These are phyloP conservation scores for Ophiostoma angusticollis DNA, from an alignment of 2,329 filamentous ascomycete species.

Conservation along the genomic window DNA sequence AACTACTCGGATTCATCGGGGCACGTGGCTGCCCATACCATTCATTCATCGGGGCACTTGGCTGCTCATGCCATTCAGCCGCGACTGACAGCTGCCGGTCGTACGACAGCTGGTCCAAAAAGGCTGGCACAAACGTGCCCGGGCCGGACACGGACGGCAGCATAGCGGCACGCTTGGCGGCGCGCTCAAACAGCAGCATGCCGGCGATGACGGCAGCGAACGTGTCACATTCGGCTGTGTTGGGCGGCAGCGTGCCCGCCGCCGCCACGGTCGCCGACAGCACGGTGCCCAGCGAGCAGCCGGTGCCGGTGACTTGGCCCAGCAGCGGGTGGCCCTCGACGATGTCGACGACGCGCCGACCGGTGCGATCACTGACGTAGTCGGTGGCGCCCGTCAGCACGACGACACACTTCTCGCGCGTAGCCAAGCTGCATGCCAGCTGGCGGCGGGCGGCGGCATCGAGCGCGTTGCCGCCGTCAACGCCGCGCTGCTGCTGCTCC, in stretches of 20 bases:
- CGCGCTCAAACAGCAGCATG: constrained; percentile 62
- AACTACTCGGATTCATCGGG: too few relatives aligned
- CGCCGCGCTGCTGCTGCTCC: constrained; percentile 71
- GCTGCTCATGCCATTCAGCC: constrained; percentile 13
- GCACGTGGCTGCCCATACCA: too few relatives aligned
- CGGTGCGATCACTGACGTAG: constrained; percentile 58
- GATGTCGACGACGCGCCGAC: constrained; percentile 46
- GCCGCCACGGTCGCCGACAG: constrained; percentile 64
- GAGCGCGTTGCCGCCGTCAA: constrained; percentile 58
- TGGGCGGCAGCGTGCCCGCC: constrained; percentile 23
- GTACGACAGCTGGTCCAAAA: constrained; percentile 57
- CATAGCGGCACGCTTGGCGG: constrained; percentile 56
- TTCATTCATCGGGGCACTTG: neutral
- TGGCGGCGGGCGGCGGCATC: constrained; percentile 35
- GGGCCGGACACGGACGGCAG: constrained; percentile 58
- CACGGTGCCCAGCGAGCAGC: constrained; percentile 74
- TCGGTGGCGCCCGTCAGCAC: constrained; percentile 75
- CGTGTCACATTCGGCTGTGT: constrained; percentile 32
- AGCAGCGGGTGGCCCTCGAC: constrained; percentile 65
- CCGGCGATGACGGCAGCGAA: constrained; percentile 62
- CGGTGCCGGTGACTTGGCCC: constrained; percentile 62
- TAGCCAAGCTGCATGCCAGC: constrained; percentile 55
- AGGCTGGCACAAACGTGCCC: constrained; percentile 74
- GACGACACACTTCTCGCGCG: constrained; percentile 55
- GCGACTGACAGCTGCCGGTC: constrained; percentile 18